Evolutionary conservation across 805 yeast species (phyloP).

Genomic region (Wickerhamiella sorbophila): DNA sequence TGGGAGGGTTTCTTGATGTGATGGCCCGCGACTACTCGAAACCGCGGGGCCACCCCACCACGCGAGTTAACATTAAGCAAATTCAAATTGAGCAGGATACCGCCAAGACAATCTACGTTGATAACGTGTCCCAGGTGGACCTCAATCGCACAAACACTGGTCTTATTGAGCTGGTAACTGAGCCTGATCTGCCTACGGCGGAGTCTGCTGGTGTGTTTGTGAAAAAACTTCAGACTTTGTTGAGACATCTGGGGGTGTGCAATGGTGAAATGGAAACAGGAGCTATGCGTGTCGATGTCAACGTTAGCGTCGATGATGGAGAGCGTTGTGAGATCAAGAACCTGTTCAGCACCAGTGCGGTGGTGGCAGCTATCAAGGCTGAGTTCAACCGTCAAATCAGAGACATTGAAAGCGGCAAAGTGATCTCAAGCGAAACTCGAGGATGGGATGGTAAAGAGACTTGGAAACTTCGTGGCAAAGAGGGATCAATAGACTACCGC

Average conservation of each 20-base stretch:
- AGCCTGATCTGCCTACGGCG: constrained; percentile 63
- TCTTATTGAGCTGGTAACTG: constrained; percentile 78
- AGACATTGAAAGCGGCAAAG: constrained; percentile 30
- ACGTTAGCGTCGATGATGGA: constrained; percentile 52
- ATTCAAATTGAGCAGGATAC: constrained; percentile 93
- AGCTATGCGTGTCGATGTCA: constrained; percentile 89
- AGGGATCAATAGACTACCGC: constrained; percentile 71
- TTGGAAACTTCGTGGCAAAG: constrained; percentile 56
- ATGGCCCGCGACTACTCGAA: constrained; percentile 35
- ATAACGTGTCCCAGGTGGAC: constrained; percentile 41
- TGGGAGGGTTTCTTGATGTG: constrained; percentile 44
- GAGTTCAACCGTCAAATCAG: constrained; percentile 61
- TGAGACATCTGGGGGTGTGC: constrained; percentile 57
- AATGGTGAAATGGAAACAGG: constrained; percentile 90
- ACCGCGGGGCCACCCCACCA: constrained; percentile 21
- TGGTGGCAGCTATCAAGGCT: constrained; percentile 52
- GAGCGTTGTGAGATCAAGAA: constrained; percentile 81
- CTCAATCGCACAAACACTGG: constrained; percentile 77
- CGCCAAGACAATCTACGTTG: constrained; percentile 55
- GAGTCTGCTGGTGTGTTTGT: constrained; percentile 65
- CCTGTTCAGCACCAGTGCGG: constrained; percentile 70
- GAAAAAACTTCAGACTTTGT: constrained; percentile 60
- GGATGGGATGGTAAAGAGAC: constrained; percentile 83
- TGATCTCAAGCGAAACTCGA: constrained; percentile 51
- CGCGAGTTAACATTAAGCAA: constrained; percentile 53